Conservation (phyloP, 176 grass and related monocot species). For the Leersia perrieri region DNA sequence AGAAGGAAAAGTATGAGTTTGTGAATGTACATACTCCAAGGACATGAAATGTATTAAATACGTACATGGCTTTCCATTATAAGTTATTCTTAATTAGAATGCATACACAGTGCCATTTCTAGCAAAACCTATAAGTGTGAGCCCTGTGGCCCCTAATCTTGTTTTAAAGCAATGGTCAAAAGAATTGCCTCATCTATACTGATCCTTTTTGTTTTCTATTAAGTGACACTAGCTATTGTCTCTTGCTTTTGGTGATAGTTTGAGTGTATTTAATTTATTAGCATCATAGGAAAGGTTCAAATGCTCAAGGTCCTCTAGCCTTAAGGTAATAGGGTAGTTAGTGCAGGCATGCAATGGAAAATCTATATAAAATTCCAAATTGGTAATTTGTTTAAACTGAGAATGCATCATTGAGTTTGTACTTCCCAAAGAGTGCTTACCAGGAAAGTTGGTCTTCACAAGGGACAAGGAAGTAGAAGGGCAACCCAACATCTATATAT, state of each 20-base stretch:
- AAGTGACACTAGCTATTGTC: conserved; percentile 50
- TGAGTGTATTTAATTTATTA: conserved; percentile 20
- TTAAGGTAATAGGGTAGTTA: conserved; percentile 50
- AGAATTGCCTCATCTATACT: conserved; percentile 22
- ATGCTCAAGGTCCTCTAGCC: conserved; percentile 29
- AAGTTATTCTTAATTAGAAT: conserved; percentile 28
- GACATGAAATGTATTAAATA: conserved; percentile 17
- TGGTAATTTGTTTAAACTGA: conserved; percentile 33
- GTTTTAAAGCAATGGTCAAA: conserved; percentile 52
- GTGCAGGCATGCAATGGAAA: conserved; percentile 39
- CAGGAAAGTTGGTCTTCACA: conserved; percentile 31
- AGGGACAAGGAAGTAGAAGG: conserved; percentile 27
- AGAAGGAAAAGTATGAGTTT: conserved; percentile 15
- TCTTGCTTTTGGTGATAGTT: conserved; percentile 45
- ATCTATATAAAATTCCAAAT: conserved; percentile 31
- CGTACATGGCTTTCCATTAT: conserved; percentile 22
- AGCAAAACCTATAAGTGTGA: conserved; percentile 32
- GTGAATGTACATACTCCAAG: conserved; percentile 22
- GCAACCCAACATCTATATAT: not conserved
- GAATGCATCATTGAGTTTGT: conserved; percentile 42
- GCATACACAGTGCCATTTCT: conserved; percentile 18
- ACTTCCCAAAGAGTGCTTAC: conserved; percentile 41
- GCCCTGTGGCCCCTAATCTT: conserved; percentile 27
- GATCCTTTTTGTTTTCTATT: conserved; percentile 48
- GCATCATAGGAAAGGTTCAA: conserved; percentile 39